phyloP scores from a whole-genome alignment of 78 protist genomes.

The Guillardia theta region DNA sequence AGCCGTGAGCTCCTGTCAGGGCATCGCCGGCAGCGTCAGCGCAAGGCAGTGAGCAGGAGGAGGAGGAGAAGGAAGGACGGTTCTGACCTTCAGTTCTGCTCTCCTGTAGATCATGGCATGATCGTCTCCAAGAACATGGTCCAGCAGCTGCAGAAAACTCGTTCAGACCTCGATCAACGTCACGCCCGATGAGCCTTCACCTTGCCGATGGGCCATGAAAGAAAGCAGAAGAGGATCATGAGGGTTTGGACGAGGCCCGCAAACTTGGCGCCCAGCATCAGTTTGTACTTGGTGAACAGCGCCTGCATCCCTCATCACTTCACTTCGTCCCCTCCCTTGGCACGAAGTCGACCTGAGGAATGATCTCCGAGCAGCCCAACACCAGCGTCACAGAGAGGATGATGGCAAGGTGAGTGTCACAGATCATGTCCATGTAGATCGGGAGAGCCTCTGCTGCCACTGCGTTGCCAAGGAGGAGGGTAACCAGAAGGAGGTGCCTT shows the following conservation, averaged over 20 bases:
- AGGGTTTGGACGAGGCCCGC: not conserved
- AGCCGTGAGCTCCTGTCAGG: not conserved
- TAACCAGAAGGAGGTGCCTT: constrained; percentile 13
- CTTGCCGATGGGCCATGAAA: constrained; percentile 2
- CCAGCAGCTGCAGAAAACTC: not conserved
- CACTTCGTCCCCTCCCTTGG: not conserved
- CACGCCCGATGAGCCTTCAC: not conserved
- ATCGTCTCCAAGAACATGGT: not conserved
- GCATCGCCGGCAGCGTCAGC: too few species aligned
- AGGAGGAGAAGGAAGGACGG: too few species aligned
- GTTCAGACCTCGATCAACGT: not conserved
- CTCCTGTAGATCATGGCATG: not conserved
- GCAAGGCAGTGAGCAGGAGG: too few species aligned
- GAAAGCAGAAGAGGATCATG: not conserved
- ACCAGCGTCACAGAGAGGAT: not conserved
- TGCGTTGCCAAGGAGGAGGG: constrained; percentile 5
- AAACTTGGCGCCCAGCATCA: not conserved
- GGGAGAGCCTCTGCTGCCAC: not conserved
- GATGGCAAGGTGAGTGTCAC: not conserved
- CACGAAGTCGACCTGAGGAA: not conserved
- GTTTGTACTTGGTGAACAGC: not conserved
- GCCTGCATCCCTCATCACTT: not conserved
- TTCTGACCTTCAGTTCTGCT: not conserved
- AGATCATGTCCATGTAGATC: not conserved
- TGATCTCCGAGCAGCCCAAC: not conserved